Evolutionary conservation across 2,329 filamentous ascomycete genomes (phyloP), one percentile per base, ranked within the genome.

Genomic region (Paracoccidioides lutzii): DNA sequence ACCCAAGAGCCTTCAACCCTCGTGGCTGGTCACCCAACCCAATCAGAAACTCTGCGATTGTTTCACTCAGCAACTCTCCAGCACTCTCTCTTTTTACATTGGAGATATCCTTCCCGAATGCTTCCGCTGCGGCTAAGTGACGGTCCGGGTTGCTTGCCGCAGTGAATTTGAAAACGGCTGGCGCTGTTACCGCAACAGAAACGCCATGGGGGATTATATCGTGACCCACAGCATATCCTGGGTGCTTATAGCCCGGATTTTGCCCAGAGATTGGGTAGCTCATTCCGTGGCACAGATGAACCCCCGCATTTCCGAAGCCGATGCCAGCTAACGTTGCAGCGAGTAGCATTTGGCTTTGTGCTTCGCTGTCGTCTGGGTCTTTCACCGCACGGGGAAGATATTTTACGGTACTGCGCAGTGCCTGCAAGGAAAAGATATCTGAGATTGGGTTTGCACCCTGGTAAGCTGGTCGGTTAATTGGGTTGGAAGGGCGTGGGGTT

Each of bases 371-470:
- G 38, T 95, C 90, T 0, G 91, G 90, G 64, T 97, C 87, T 57
- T 79, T 83, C 3, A 95, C 87, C 0, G 90, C 86, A 55, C 91
- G 82, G 0, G 91, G 93, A 0, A 98, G 83, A 66, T 96, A 98
- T 73, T 95, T 90, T 61, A 96, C 83, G 0, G 90, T 95, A 63
- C 81, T 81, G 35, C 81, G 79, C 5, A 98, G 79, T 0, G 93
- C 90, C 63, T 88, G 85, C 22, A 98, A 78, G 3, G 88, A 94
- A 76, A 98, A 98, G 62, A 98, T 91, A 68, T 98, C 93, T 45
- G 88, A 94, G 64, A 98, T 98, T 2, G 93, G 93, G 69, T 98
- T 98, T 5, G 93, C 90, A 43, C 93, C 93, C 71, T 98, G 93
- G 68, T 98, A 98, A 0, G 93, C 90, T 0, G 93, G 93, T 3